phyloP scores from a whole-genome alignment of 371 early-diverging fungal species.

The Saksenaea vasiformis region DNA sequence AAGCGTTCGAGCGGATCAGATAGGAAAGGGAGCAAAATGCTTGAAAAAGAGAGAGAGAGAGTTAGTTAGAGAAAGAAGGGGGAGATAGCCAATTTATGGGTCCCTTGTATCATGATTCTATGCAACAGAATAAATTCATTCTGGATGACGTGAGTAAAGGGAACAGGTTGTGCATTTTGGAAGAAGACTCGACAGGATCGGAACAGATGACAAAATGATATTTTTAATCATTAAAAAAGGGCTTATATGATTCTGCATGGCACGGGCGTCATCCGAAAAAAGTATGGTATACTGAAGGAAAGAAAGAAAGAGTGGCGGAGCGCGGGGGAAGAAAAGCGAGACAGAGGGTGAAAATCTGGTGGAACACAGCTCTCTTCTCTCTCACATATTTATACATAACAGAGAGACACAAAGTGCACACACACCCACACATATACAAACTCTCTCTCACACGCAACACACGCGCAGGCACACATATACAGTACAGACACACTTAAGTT shows the following conservation, averaged over 20 bases:
- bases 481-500: too few species aligned
- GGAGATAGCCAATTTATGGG: background rate
- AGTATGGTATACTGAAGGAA: slow-evolving; percentile 6
- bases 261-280: slow-evolving; percentile 29
- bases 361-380: background rate
- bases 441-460: too few species aligned
- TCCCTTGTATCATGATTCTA: too few species aligned
- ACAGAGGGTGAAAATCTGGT: slow-evolving; percentile 19
- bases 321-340: background rate
- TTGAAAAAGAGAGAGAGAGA: background rate
- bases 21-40: background rate
- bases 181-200: too few species aligned
- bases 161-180: too few species aligned
- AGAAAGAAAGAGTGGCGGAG: slow-evolving; percentile 17
- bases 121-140: too few species aligned
- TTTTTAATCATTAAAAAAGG: background rate
- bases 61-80: too few species aligned
- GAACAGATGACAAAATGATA: too few species aligned
- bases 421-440: too few species aligned
- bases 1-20: background rate
- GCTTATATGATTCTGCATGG: background rate
- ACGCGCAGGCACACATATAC: too few species aligned
- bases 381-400: slow-evolving; percentile 9
- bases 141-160: too few species aligned
- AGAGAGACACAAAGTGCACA: slow-evolving; percentile 6